Evolutionary conservation across 352 stramenopile genomes (phyloP), one percentile per base, ranked within the genome.

Genomic region (Phytophthora fragariaefolia): DNA sequence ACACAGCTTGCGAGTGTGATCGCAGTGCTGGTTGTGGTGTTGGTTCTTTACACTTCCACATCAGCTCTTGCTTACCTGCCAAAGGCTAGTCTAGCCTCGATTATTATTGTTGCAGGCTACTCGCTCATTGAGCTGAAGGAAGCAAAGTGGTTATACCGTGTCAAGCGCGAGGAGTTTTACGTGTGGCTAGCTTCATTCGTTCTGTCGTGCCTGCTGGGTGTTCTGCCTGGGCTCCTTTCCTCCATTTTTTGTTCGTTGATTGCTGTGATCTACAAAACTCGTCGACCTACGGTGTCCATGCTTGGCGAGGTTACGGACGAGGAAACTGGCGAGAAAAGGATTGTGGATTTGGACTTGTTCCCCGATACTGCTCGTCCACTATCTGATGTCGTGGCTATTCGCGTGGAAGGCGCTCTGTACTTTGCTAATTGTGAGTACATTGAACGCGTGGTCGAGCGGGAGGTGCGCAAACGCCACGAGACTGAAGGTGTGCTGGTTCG

Each of bases 1-100:
- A 97, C 88, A 30, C 89, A 89, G 24, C 79, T 98, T 2, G 89
- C 89, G 47, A 92, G 80, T 28, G 92, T 98, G 49, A 83, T 98
- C 49, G 96, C 92, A 2, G 85, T 90, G 1, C 46, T 91, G 9
- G 69, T 98, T 22, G 87, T 98, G 43, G 78, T 92, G n/a, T n/a
- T 98, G 12, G 85, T 93, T 43, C 70, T 98, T 4, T 65, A 97
- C 20, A 92, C 92, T 15, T 75, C 98, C 58, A 98, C 95, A 1
- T 69, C 78, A 6, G 76, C 94, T 28, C 88, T 98, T 32, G 94
- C 93, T 46, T 93, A 96, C 36, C 76, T 98, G 26, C 93, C 94
- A 3, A 92, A 96, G 59, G 77, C 83, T 12, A 93, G 88, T 26
- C 76, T 98, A 1, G 85, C 89, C 1, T 81, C 87, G 3, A 96